Evolutionary conservation across 116 monocot species (phyloP), one percentile per base, ranked within the genome.

Genomic region (Cymodocea nodosa): DNA sequence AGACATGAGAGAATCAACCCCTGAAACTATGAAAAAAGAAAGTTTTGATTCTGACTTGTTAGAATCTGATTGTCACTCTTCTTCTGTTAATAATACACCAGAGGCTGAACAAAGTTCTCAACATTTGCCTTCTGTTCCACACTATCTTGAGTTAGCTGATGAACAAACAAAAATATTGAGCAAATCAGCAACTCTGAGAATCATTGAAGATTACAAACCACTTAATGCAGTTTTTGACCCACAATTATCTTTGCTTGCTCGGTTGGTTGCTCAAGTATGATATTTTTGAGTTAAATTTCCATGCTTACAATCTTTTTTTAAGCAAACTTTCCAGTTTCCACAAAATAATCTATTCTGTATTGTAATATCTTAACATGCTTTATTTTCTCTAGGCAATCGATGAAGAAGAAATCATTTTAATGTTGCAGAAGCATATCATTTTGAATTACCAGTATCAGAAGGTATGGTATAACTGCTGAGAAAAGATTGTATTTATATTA

Each of bases 201-300:
- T 98, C 52, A 78, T 82, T 67, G 80, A 90, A 72, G 73, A 68
- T 44, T 76, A 68, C 65, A 78, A 83, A 51, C 70, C 73, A 61
- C 64, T 75, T 34, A 73, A 59, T 62, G 67, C 63, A 51, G 70
- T 64, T 16, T 59, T 34, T 75, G 71, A 82, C 64, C 62, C 60
- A 50, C 67, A 82, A 23, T 76, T 84, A 59, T 73, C 74, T 52
- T 78, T 98, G 63, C 78, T 98, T 79, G 81, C 92, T 25, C 92
- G 80, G 39, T 53, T 98, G 68, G 71, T 92, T 74, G 72, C 86
- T 56, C 89, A 82, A 85, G 98, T 98, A 80, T 23, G 19, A 10
- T 18, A 4, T 37, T 50, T 19, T 68, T 68, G 12, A 44, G 44
- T 56, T 68, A 56, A 30, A 56, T 56, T 68, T 68, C 6, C 18